Evolutionary conservation across 176 grass and related monocot species (phyloP).

Genomic region (Musa troglodytarum): DNA sequence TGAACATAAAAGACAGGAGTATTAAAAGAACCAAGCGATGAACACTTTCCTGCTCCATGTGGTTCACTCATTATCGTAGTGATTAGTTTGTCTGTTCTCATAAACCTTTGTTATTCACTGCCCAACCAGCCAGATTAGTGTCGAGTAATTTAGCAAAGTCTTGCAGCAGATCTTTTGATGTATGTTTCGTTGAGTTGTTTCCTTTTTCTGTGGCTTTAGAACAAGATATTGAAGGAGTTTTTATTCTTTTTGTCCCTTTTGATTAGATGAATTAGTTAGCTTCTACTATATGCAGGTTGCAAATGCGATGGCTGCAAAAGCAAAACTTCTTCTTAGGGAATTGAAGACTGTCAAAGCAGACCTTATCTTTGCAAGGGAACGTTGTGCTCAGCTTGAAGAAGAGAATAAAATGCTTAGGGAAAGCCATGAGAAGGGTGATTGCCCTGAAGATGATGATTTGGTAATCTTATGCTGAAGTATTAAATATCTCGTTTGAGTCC

Average conservation of each 20-base stretch:
- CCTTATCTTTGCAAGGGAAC: constrained; percentile 83
- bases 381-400: constrained; percentile 91
- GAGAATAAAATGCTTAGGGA: constrained; percentile 85
- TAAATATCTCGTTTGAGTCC: neutral
- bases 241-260: neutral
- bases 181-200: neutral
- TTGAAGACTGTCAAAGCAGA: constrained; percentile 95
- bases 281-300: constrained; percentile 52
- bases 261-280: neutral
- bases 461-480: constrained; percentile 26
- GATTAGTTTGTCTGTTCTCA: neutral
- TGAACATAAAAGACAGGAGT: neutral
- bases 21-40: too few relatives aligned
- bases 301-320: constrained; percentile 99
- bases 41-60: too few relatives aligned
- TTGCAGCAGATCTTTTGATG: neutral
- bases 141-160: neutral
- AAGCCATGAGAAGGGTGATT: constrained; percentile 65
- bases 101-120: neutral
- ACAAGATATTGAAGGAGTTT: neutral
- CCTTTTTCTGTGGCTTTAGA: neutral
- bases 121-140: neutral
- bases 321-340: constrained; percentile 85
- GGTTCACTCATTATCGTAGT: neutral
- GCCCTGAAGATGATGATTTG: constrained; percentile 89